phyloP scores from a whole-genome alignment of 2,329 filamentous ascomycete genomes.

The Didymosphaeria variabile region DNA sequence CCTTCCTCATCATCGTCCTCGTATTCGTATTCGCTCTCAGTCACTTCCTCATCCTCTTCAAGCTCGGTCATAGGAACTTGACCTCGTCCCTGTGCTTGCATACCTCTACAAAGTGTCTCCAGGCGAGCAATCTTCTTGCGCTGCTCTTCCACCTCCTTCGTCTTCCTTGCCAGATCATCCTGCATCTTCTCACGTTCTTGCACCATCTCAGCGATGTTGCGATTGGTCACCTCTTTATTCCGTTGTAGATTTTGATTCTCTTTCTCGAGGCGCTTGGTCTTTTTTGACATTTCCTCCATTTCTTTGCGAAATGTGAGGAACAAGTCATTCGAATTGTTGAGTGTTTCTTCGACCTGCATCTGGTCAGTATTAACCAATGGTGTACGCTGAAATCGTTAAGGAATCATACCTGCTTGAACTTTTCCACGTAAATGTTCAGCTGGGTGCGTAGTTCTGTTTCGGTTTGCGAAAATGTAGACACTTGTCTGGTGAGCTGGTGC shows the following conservation, averaged over 20 bases:
- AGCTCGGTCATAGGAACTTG: constrained; percentile 63
- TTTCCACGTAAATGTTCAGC: constrained; percentile 98
- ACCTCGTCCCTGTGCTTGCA: constrained; percentile 93
- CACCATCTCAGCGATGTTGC: constrained; percentile 96
- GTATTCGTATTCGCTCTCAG: constrained; percentile 53
- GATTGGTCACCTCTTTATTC: constrained; percentile 91
- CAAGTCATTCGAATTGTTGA: constrained; percentile 97
- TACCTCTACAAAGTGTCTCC: constrained; percentile 91
- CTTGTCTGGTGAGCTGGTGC: constrained; percentile 86
- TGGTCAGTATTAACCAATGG: constrained; percentile 59
- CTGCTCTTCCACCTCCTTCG: constrained; percentile 79
- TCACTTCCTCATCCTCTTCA: constrained; percentile 66
- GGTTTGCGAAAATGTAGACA: constrained; percentile 94
- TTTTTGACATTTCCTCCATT: constrained; percentile 99
- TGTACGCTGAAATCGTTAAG: constrained; percentile 32
- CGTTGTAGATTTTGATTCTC: constrained; percentile 91
- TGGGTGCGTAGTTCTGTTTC: constrained; percentile 93
- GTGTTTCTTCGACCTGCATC: constrained; percentile 92
- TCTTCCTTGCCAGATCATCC: constrained; percentile 75
- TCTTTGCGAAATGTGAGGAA: constrained; percentile 97
- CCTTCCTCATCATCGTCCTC: constrained; percentile 54
- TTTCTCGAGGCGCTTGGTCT: constrained; percentile 95
- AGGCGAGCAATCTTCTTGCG: constrained; percentile 89
- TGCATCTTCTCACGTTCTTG: constrained; percentile 84
- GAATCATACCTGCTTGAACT: constrained; percentile 91